These are phyloP conservation scores for Neurospora sp. DNA, from an alignment of 495 filamentous ascomycete species.

Conservation along the genomic window DNA sequence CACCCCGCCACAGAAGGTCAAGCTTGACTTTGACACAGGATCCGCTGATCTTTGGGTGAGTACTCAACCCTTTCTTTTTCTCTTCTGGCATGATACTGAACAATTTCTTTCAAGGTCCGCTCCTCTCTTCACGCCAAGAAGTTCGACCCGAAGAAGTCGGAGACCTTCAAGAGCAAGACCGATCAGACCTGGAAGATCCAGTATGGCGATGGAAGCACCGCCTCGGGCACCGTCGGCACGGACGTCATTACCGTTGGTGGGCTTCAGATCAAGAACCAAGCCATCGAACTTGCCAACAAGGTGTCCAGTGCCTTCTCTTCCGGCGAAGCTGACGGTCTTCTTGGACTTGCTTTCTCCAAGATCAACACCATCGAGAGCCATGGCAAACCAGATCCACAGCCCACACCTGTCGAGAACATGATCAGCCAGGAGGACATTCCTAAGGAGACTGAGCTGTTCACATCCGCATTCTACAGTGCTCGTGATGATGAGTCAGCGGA, in stretches of 20 bases:
- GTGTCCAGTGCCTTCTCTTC: constrained; percentile 52
- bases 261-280: constrained; percentile 56
- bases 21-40: constrained; percentile 68
- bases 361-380: constrained; percentile 56
- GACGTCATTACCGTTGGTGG: constrained; percentile 59
- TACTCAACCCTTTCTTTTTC: background rate
- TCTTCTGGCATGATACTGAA: background rate
- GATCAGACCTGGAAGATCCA: constrained; percentile 56
- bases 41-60: constrained; percentile 71
- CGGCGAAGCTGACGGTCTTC: constrained; percentile 57
- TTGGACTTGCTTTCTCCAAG: constrained; percentile 59
- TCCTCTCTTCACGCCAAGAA: constrained; percentile 8
- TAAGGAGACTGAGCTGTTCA: constrained; percentile 56
- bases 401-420: constrained; percentile 72
- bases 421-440: constrained; percentile 57
- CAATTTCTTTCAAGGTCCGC: constrained; percentile 36
- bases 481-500: constrained; percentile 39
- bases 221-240: constrained; percentile 62
- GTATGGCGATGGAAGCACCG: constrained; percentile 63
- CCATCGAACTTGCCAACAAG: constrained; percentile 57
- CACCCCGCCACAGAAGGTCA: constrained; percentile 54
- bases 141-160: constrained; percentile 52
- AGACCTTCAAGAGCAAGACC: constrained; percentile 48
- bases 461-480: constrained; percentile 57
- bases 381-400: constrained; percentile 40